Evolutionary conservation across 2,329 filamentous ascomycete species (phyloP), one percentile per base, ranked within the genome.

Genomic region (Colletotrichum caudatum): DNA sequence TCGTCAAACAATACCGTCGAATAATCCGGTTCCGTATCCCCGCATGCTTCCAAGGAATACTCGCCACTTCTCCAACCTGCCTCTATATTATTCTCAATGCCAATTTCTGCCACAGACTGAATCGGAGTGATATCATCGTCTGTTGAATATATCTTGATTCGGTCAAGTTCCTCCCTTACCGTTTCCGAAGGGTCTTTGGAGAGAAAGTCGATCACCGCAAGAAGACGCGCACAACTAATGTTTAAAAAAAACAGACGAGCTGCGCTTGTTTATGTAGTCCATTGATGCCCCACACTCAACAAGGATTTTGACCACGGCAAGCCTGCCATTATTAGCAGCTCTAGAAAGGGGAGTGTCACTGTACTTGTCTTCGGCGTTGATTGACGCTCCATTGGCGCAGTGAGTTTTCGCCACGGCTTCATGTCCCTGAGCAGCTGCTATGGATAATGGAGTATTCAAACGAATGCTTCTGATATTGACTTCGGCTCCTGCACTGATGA

Each of bases 281-380:
- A 29, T 8, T 14, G 48, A 51, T 16, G 48, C 48, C 5, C 23
- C 48, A 26, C 8, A 23, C 5, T 50, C 48, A 26, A 51, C 3
- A 3, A 51, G 48, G 14, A 8, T 3, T 14, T 29, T 18, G 14
- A 51, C 48, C 48, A 16, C 12, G 14, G 23, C 23, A 6, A 51
- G 3, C 1, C 2, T 2, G 1, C n/a, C n/a, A 26, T 8, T 12
- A 0, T 9, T 6, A 20, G n/a, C n/a, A 50, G n/a, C n/a, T n/a
- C 1, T 2, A 1, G 9, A 4, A 14, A 50, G 48, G 23, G n/a
- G 48, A 6, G n/a, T 50, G 0, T 14, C 9, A 7, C 48, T n/a
- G 14, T 3, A 5, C 2, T 50, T 3, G 11, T 23, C 5, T 26
- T 26, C 11, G 9, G n/a, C 5, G 9, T 50, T 8, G 5, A 50